Base-by-base conservation (phyloP, 768 basidiomycete species). In the Mycena polygramma region DNA sequence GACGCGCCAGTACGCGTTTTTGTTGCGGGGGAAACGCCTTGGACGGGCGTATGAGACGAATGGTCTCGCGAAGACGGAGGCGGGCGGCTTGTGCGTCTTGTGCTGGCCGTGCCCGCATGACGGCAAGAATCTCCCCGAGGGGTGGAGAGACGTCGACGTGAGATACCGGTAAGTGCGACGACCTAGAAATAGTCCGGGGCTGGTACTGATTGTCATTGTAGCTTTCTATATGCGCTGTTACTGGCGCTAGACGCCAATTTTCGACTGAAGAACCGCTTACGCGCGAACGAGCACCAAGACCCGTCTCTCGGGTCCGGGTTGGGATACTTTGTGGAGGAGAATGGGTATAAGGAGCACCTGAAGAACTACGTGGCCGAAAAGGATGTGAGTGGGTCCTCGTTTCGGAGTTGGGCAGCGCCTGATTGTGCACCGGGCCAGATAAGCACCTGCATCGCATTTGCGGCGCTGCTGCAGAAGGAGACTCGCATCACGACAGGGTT, bases 21-120 rank as follows among this genome's bases (percentile, higher is more conserved):
- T 73, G 9, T 11, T 57, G 24, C 57, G 37, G 5, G 26, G 54
- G 4, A 66, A 60, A 35, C 73, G 71, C 2, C 49, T 68, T 5
- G 73, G 71, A 2, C 20, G 53, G 7, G 68, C 15, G 1, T 63
- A 73, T 43, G 45, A 36, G 15, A 1, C 37, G 3, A n/a, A 46
- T 17, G 58, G 62, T 11, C 11, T 74, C 20, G 11, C 13, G 19
- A 43, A 52, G 7, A 66, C 68, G 7, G 7, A 10, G 57, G 6
- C 22, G 7, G 73, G 73, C 1, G 63, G 24, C 2, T 6, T 49
- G 4, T 72, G 69, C 54, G 30, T 70, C 0, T n/a, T 30, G 7
- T 74, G 73, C 54, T 72, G 71, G 72, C 61, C 74, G 7, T 75
- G 74, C 35, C 72, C 74, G 10, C 59, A 65, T 4, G 55, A 36